Percentiles rank a stretch among this genome's conserved stretches.
These are phyloP conservation scores for Quercus parvula DNA, from an alignment of 306 rosid genomes.

Conservation along the genomic window DNA sequence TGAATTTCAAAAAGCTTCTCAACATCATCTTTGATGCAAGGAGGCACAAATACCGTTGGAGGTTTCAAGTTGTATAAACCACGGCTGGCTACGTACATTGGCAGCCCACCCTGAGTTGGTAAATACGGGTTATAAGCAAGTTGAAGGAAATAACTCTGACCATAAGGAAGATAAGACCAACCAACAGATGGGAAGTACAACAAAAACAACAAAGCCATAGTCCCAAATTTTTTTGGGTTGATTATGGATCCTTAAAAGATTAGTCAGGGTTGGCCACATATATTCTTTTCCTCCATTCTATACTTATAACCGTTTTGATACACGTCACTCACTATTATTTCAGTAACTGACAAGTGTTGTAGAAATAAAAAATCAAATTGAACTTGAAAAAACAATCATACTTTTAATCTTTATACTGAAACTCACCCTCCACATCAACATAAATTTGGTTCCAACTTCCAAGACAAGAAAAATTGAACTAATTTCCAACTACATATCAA, in stretches of 20 bases:
- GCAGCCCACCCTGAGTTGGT: slow-evolving; percentile 81
- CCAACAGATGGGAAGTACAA: background rate
- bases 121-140: slow-evolving; percentile 11
- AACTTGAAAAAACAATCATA: background rate
- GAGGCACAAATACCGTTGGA: slow-evolving; percentile 90
- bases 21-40: slow-evolving; percentile 83
- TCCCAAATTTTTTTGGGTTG: too few species aligned
- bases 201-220: too few species aligned
- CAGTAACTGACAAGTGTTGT: background rate
- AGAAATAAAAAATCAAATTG: background rate
- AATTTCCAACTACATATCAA: background rate
- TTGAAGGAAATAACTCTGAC: background rate
- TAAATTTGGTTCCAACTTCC: background rate
- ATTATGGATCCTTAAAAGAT: background rate
- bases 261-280: background rate
- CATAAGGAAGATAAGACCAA: background rate
- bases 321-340: background rate
- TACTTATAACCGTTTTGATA: background rate
- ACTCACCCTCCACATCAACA: background rate
- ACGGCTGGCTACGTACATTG: slow-evolving; percentile 92
- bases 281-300: too few species aligned
- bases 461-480: background rate
- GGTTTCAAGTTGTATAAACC: slow-evolving; percentile 83
- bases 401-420: background rate
- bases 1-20: slow-evolving; percentile 84